Evolutionary conservation across 805 yeast genomes (phyloP), one percentile per base, ranked within the genome.

Genomic region (Wickerhamia fluorescens): DNA sequence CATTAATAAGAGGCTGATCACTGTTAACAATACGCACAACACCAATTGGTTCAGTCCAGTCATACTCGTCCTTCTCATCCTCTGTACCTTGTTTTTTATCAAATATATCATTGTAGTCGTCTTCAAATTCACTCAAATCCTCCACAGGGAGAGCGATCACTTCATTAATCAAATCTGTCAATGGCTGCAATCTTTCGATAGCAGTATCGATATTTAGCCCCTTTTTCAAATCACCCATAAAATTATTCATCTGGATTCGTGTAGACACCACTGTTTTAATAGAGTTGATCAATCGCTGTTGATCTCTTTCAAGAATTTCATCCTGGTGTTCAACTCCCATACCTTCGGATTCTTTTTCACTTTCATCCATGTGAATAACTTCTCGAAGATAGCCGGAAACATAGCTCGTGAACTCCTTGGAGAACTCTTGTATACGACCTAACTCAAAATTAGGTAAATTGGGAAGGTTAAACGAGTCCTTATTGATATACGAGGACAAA

Each of bases 201-300:
- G 82, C 78, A 10, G 69, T 58, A 22, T 64, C 59, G 8, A 72
- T 53, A 9, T 72, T 65, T 24, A 66, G 55, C 6, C 80, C 80
- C 30, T 57, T 49, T 18, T 47, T 47, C 38, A 66, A 49, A 33
- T 66, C 71, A 28, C 51, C 45, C 16, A 66, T 42, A 25, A 66
- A 51, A 11, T 54, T 60, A 20, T 47, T 49, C 64, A 66, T 57
- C 31, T 63, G 70, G 28, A 65, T 56, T 11, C 71, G 44, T 11
- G 64, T 51, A 7, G 63, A 56, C 9, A 64, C 34, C 16, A 64
- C 53, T 2, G 69, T 62, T 31, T 58, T 58, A 24, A 62, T 40
- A 7, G 61, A 51, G 34, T 56, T 53, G 15, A 49, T 42, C 16
- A 52, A 29, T 25, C 35, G 32, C 9, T 40, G 42, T 15, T 41